These are phyloP conservation scores for Gilbertella persicaria DNA, from an alignment of 371 early-diverging fungal species.

Conservation along the genomic window DNA sequence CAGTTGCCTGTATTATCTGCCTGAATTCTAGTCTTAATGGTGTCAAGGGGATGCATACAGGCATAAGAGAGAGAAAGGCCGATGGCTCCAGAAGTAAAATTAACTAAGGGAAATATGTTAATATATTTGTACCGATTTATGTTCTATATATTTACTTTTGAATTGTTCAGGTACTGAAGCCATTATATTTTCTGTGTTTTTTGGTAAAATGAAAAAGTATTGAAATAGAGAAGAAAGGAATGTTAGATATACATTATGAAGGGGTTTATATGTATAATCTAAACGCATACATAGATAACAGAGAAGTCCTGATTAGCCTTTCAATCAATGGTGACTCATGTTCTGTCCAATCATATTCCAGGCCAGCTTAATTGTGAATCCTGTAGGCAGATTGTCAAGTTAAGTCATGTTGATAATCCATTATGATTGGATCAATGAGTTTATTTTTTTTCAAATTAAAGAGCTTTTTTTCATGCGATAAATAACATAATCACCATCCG, in stretches of 20 bases:
- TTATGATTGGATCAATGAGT: conserved; percentile 15
- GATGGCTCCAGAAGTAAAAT: conserved; percentile 69
- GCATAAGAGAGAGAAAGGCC: conserved; percentile 71
- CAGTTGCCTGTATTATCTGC: conserved; percentile 48
- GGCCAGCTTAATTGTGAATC: neutral
- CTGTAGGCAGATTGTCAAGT: conserved; percentile 22
- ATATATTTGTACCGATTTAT: neutral
- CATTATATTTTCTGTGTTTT: neutral
- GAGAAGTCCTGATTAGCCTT: conserved; percentile 4
- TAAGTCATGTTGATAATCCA: conserved; percentile 8
- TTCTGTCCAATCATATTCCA: conserved; percentile 3
- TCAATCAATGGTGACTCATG: conserved; percentile 16
- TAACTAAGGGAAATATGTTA: conserved; percentile 36
- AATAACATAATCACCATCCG: conserved; percentile 17
- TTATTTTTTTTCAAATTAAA: neutral
- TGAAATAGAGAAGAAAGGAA: conserved; percentile 1
- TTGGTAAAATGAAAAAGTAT: neutral
- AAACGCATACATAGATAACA: neutral
- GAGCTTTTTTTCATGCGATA: neutral
- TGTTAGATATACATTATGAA: neutral
- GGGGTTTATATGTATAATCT: conserved; percentile 10
- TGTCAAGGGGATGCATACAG: conserved; percentile 75
- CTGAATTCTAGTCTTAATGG: conserved; percentile 70
- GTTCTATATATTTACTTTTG: conserved; percentile 16
- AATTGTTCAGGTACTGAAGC: conserved; percentile 13